A percentile compares a stretch with the other conserved stretches of the same genome.
phyloP scores from a whole-genome alignment of 257 asterid species.

The Forsythia suspensa region DNA sequence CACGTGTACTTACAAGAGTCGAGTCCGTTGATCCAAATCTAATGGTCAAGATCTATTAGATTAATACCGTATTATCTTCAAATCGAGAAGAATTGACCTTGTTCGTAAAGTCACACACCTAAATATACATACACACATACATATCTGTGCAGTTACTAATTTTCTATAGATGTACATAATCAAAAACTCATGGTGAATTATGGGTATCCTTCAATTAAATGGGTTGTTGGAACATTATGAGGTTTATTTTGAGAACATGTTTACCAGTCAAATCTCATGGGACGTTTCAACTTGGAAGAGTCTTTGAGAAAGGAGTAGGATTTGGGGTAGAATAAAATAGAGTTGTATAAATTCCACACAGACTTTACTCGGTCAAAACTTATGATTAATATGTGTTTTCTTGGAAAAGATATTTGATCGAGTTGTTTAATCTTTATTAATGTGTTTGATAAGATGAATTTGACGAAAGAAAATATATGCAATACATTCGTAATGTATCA shows the following conservation, averaged over 20 bases:
- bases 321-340: neutral
- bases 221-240: neutral
- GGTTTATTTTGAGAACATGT: neutral
- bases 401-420: neutral
- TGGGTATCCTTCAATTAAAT: neutral
- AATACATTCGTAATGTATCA: neutral
- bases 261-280: neutral
- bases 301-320: neutral
- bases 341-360: neutral
- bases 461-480: neutral
- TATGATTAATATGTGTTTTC: neutral
- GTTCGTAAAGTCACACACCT: neutral
- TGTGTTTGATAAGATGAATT: neutral
- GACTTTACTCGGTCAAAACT: neutral
- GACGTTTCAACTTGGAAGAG: neutral
- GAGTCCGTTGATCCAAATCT: slow-evolving; percentile 20
- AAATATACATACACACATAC: neutral
- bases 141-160: neutral
- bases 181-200: neutral
- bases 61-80: neutral
- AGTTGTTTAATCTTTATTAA: too few relatives aligned
- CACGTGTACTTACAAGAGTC: slow-evolving; percentile 35
- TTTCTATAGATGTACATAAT: neutral
- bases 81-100: neutral
- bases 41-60: slow-evolving; percentile 24